Evolutionary conservation across 805 yeast genomes (phyloP).

Genomic region (Lipomyces sp.): DNA sequence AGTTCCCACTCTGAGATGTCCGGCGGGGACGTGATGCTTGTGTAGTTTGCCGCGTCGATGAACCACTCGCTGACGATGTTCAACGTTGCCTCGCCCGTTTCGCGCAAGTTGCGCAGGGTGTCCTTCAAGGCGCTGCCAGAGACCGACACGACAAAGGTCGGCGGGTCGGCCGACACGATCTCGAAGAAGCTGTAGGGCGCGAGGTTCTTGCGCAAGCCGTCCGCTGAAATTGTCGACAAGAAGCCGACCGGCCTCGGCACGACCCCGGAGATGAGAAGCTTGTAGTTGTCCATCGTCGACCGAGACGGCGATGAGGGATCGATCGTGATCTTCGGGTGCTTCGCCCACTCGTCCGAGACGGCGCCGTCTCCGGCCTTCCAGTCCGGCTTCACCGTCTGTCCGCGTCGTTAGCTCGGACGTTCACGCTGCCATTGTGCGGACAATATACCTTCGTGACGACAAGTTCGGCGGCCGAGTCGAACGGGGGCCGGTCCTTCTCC

Average conservation of each 20-base stretch:
- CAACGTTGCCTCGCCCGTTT: constrained; percentile 53
- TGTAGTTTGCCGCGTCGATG: constrained; percentile 58
- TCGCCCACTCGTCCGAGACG: constrained; percentile 44
- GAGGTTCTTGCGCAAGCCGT: constrained; percentile 46
- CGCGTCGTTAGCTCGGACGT: no score
- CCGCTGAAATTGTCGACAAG: constrained; percentile 46
- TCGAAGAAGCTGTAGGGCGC: constrained; percentile 62
- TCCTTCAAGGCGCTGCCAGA: constrained; percentile 48
- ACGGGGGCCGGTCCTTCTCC: no score
- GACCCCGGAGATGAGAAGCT: constrained; percentile 50
- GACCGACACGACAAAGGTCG: constrained; percentile 52
- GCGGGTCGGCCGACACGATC: constrained; percentile 53
- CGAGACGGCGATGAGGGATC: constrained; percentile 49
- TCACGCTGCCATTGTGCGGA: no score
- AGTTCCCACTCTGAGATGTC: constrained; percentile 54
- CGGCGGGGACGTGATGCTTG: constrained; percentile 47
- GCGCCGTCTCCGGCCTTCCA: constrained; percentile 55
- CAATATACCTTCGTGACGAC: no score
- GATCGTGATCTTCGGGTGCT: constrained; percentile 45
- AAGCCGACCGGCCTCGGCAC: constrained; percentile 63
- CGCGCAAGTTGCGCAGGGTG: constrained; percentile 48
- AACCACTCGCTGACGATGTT: constrained; percentile 63
- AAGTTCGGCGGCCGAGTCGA: no score
- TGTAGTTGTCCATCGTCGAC: constrained; percentile 47
- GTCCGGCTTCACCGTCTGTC: constrained; percentile 33